These are phyloP conservation scores for Rhytidiadelphus loreus DNA, from an alignment of 225 moss, liverwort and hornwort species.

Conservation along the genomic window DNA sequence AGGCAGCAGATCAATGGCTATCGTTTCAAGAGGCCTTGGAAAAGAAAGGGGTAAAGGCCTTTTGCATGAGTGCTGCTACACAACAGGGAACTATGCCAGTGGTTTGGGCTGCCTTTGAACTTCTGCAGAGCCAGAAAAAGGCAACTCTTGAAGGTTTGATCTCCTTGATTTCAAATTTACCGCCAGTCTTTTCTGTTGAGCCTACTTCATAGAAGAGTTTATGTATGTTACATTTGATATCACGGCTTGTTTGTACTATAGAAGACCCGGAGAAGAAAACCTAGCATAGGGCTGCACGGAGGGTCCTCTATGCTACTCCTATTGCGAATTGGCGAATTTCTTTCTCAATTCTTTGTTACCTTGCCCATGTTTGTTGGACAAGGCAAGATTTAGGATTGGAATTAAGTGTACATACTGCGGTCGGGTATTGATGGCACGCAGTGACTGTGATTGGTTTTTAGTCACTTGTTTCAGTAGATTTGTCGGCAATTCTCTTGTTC, in stretches of 20 bases:
- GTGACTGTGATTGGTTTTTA: background rate
- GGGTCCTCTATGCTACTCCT: background rate
- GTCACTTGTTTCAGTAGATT: background rate
- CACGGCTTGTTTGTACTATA: background rate
- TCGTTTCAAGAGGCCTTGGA: conserved; percentile 54
- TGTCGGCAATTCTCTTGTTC: background rate
- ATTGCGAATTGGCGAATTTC: background rate
- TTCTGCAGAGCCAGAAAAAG: conserved; percentile 43
- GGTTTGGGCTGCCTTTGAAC: conserved; percentile 56
- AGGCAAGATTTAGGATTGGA: background rate
- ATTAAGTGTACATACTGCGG: background rate
- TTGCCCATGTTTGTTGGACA: background rate
- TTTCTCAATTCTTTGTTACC: background rate
- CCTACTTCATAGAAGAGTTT: background rate
- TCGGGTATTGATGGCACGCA: background rate
- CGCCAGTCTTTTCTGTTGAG: background rate
- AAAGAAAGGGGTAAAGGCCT: conserved; percentile 52
- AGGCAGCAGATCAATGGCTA: conserved; percentile 81
- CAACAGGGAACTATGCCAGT: conserved; percentile 67
- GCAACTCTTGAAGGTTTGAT: conserved; percentile 23
- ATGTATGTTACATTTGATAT: background rate
- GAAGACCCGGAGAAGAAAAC: background rate
- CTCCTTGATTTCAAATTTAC: background rate
- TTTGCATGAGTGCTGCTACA: conserved; percentile 86
- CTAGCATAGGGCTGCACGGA: background rate